Base-by-base conservation (phyloP, 2,329 filamentous ascomycete genomes). In the Calycina marina region DNA sequence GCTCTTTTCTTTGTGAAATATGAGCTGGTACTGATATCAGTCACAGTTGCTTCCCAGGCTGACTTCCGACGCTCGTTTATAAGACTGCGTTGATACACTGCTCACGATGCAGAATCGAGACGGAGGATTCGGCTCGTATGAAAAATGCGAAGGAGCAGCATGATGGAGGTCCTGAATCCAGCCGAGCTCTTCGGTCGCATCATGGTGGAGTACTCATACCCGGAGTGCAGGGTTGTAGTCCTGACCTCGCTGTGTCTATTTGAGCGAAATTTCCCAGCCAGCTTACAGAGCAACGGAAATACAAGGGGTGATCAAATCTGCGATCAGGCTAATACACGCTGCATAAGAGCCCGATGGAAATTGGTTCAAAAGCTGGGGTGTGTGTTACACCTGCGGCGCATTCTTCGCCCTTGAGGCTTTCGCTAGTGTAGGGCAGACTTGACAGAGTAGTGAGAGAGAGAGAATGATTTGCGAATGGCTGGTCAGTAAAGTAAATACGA, bases 351-450 rank as follows among this genome's bases (percentile, higher is more conserved):
- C 17, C 14, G 84, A 96, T 44, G 90, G 88, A n/a, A 79, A 77
- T 36, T 96, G 88, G 88, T 96, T 94, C 51, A 88, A 88, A 30
- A 84, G 74, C 52, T 96, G 88, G 88, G 88, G 82, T 32, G 88
- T 96, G 48, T 96, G 88, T 60, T 96, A 92, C 56, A 93, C 85
- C 0, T 96, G 96, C 51, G 90, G 85, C 1, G 80, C 74, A 42
- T 90, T 94, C 84, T 96, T 96, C 58, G 85, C 85, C 0, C 65
- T 94, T 1, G 86, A 94, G 53, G 82, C 79, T 37, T 63, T 96
- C 44, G 67, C 72, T 5, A 78, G 73, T 26, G 72, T 82, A 4
- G 86, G 85, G 4, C 84, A 94, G 57, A 80, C 67, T 3, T 90
- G 88, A 43, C 58, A 59, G 18, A 92, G 72, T 40, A 85, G 77